These are phyloP conservation scores for Arthrobotrys entomopaga DNA, from an alignment of 2,329 filamentous ascomycete species.

Conservation along the genomic window DNA sequence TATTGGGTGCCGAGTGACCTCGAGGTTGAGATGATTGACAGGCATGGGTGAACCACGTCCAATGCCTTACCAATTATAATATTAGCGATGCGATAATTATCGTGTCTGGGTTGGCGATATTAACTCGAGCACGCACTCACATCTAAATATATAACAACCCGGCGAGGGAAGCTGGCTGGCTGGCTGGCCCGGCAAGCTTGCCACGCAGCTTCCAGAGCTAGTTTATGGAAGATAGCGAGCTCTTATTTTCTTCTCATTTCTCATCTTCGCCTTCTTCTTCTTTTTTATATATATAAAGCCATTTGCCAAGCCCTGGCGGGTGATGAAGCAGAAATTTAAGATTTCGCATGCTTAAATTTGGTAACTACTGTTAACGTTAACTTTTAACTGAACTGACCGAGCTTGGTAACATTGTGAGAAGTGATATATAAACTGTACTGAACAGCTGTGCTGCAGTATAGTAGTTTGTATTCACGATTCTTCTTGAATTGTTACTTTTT, in stretches of 20 bases:
- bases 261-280: constrained; percentile 9
- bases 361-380: no score
- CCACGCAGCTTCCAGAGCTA: constrained; percentile 16
- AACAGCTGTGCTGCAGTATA: constrained; percentile 5
- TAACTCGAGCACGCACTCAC: constrained; percentile 9
- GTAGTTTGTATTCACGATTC: neutral
- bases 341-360: constrained; percentile 1
- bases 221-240: neutral
- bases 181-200: neutral
- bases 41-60: constrained; percentile 12
- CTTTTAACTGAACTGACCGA: no score
- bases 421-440: no score
- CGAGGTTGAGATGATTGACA: neutral
- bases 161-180: constrained; percentile 11
- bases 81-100: neutral
- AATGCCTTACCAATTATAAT: neutral
- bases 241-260: neutral
- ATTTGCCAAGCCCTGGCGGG: constrained; percentile 35
- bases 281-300: neutral
- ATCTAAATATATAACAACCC: constrained; percentile 51
- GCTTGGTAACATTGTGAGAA: no score
- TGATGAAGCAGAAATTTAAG: constrained; percentile 36
- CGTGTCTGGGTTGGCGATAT: constrained; percentile 37
- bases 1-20: no score
- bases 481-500: no score